A percentile compares a stretch with the other conserved stretches of the same genome.
Evolutionary conservation across 2,329 filamentous ascomycete species (phyloP).

Genomic region (Fusarium sp.): DNA sequence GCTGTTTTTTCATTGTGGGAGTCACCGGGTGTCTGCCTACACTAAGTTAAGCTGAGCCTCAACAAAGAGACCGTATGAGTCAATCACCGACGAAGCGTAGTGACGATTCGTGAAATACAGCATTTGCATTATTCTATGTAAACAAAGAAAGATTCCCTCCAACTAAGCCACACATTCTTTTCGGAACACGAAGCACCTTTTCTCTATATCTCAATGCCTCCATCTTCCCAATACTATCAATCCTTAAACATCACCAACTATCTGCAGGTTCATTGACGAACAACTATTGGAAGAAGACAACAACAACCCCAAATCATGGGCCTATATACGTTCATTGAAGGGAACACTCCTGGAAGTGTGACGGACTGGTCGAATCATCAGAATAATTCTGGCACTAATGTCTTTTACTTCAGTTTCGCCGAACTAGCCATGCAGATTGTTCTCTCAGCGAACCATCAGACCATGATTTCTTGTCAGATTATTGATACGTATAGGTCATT

Average conservation of each 20-base stretch:
- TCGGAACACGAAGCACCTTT: not conserved
- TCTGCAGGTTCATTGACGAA: not conserved
- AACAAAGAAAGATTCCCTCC: not conserved
- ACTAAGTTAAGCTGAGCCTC: not conserved
- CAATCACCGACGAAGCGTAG: not conserved
- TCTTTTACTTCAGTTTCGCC: conserved; percentile 6
- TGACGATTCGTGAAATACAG: not conserved
- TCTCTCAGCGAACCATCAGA: conserved; percentile 2
- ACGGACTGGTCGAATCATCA: not conserved
- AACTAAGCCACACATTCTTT: no score
- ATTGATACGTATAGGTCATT: not conserved
- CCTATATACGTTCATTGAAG: not conserved
- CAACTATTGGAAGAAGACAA: not conserved
- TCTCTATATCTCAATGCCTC: not conserved
- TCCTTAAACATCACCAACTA: not conserved
- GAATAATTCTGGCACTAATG: not conserved
- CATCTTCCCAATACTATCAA: not conserved
- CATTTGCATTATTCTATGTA: not conserved
- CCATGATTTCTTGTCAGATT: not conserved
- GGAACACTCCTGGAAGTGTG: conserved; percentile 5
- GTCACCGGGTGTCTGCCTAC: not conserved
- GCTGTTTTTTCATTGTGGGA: not conserved
- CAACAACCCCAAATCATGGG: not conserved
- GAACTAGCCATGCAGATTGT: conserved; percentile 3
- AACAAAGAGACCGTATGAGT: conserved; percentile 2